Base-by-base conservation (phyloP, 2,329 filamentous ascomycete species). In the Berkeleyomyces basicola region DNA sequence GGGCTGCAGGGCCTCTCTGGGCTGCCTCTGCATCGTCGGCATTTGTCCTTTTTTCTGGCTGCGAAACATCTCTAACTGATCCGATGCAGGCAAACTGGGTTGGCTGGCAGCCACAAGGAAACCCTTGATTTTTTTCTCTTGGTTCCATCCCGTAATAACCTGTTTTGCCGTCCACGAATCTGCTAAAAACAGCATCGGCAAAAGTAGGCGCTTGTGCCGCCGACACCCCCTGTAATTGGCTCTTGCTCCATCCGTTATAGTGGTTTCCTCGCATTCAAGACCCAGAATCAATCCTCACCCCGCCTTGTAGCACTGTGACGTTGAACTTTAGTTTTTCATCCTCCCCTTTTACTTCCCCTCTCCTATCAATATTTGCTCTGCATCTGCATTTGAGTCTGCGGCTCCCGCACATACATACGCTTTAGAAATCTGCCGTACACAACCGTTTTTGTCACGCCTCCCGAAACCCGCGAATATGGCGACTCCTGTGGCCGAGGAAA, bases 401-500 rank as follows among this genome's bases (percentile, higher is more conserved):
- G 14, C 31, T 16, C n/a, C 7, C 36, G 37, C 7, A 59, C 31
- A 11, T 53, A 36, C 49, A 37, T 23, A n/a, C 36, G 10, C 10
- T 39, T 47, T 47, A 9, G n/a, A 14, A 47, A 23, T 23, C 23
- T 40, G 11, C 23, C 16, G 33, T 16, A 49, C 31, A 40, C 33
- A 23, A 40, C n/a, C 23, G 37, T 55, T 33, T 37, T 55, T 14
- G 49, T 37, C 49, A 55, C 33, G 37, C 16, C 46, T 39, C 7
- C 7, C 51, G 11, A 44, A 31, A 36, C 47, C 44, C 23, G 43
- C 31, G 23, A 58, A 42, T 47, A 64, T 64, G 63, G 63, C 63
- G 39, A 59, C 63, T 36, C 53, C 59, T 44, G 59, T 57, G 36
- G 63, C 47, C 43, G 63, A 65, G 42, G 61, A 65, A 33, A 62